These are phyloP conservation scores for Albizia julibrissin DNA, from an alignment of 306 rosid genomes.

Conservation along the genomic window DNA sequence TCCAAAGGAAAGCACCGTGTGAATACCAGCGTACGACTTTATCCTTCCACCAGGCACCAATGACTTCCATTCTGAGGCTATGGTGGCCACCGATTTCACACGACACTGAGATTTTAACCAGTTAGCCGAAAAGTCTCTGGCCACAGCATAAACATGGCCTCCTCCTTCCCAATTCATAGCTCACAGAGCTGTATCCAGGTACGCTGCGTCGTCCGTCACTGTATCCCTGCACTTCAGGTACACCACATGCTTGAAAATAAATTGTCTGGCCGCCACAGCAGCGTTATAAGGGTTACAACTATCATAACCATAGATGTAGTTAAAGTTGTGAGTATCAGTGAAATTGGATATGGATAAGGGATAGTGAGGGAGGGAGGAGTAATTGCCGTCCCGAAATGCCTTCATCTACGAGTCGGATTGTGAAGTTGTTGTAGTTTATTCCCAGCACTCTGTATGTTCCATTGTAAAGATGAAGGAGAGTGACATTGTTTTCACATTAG, in stretches of 20 bases:
- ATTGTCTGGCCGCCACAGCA: too few relatives aligned
- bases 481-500: not conserved
- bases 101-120: not conserved
- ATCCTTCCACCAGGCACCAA: not conserved
- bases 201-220: not conserved
- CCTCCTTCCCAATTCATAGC: not conserved
- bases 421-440: not conserved
- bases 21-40: not conserved
- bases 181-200: not conserved
- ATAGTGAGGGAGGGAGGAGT: not conserved
- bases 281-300: not conserved
- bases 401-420: not conserved
- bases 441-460: not conserved
- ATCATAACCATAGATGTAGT: not conserved
- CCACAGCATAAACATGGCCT: not conserved
- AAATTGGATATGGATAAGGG: not conserved
- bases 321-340: not conserved
- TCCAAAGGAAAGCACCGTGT: not conserved
- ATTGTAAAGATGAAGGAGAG: not conserved
- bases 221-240: not conserved
- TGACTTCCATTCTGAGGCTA: not conserved
- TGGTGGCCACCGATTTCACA: not conserved
- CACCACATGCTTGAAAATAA: not conserved
- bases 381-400: not conserved
- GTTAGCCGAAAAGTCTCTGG: not conserved